These are phyloP conservation scores for Akanthomyces dipterigenus DNA, from an alignment of 2,329 filamentous ascomycete species.

Conservation along the genomic window DNA sequence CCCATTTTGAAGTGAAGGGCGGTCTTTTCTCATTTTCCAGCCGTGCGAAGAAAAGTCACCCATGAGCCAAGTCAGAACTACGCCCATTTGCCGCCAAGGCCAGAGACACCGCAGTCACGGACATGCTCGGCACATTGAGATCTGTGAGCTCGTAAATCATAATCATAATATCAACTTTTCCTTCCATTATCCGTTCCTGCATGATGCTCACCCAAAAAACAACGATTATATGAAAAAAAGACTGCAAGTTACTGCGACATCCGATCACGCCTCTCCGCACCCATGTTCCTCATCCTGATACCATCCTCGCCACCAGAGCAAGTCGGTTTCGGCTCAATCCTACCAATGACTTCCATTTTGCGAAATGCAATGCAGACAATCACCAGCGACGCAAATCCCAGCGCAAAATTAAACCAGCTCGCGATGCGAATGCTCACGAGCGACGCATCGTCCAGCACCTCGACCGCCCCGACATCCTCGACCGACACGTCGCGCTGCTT, in stretches of 20 bases:
- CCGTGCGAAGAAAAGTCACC: no score
- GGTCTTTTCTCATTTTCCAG: no score
- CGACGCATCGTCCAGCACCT: slow-evolving; percentile 38
- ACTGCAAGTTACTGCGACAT: not conserved
- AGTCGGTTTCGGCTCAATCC: slow-evolving; percentile 17
- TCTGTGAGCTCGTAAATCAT: no score
- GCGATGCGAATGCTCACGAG: slow-evolving; percentile 42
- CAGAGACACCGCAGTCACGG: no score
- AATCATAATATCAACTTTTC: not conserved
- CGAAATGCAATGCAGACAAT: slow-evolving; percentile 43
- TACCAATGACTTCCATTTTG: slow-evolving; percentile 46
- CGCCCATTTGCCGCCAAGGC: no score
- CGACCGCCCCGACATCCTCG: slow-evolving; percentile 35
- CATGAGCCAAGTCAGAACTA: no score
- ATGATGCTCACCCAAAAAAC: no score
- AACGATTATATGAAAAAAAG: not conserved
- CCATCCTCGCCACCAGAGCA: slow-evolving; percentile 14
- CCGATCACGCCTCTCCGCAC: not conserved
- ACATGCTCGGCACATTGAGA: no score
- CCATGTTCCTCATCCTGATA: slow-evolving; percentile 8
- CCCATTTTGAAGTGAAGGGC: no score
- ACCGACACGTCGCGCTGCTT: slow-evolving; percentile 37
- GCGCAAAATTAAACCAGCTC: slow-evolving; percentile 45
- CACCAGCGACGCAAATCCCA: slow-evolving; percentile 35
- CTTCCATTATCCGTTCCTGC: not conserved